Evolutionary conservation across 768 basidiomycete genomes (phyloP).

Genomic region (Clavaria fumosa): DNA sequence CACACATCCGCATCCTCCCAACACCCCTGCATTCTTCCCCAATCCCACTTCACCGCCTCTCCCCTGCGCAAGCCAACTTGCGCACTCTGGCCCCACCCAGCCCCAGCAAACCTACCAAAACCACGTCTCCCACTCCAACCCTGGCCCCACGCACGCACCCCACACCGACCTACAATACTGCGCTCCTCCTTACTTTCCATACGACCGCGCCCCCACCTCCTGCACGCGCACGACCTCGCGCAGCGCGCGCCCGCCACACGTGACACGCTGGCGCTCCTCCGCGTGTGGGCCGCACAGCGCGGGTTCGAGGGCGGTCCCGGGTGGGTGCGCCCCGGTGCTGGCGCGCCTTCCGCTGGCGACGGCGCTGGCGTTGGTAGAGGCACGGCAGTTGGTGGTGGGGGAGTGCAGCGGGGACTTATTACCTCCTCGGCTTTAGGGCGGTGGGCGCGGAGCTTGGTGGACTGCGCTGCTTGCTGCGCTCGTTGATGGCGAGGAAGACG

Average conservation of each 20-base stretch:
- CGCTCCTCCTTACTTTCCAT: constrained; percentile 40
- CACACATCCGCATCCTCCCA: constrained; percentile 62
- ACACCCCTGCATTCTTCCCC: constrained; percentile 42
- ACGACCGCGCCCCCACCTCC: constrained; percentile 38
- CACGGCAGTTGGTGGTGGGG: too few species aligned
- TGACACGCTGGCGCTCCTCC: constrained; percentile 63
- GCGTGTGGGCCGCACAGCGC: constrained; percentile 83
- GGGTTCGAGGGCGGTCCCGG: constrained; percentile 61
- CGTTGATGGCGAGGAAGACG: constrained; percentile 56
- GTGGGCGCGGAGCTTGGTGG: constrained; percentile 63
- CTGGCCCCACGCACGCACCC: constrained; percentile 23
- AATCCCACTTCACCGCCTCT: constrained; percentile 50
- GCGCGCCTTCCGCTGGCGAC: too few species aligned
- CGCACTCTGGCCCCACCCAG: constrained; percentile 13
- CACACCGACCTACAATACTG: constrained; percentile 72
- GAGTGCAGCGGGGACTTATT: constrained; percentile 37
- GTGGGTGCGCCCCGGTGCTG: too few species aligned
- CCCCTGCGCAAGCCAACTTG: constrained; percentile 58
- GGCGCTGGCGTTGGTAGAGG: too few species aligned
- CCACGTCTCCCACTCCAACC: constrained; percentile 9
- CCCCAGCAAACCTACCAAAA: too few species aligned
- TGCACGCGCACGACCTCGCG: constrained; percentile 37
- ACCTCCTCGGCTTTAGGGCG: constrained; percentile 57
- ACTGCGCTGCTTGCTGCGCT: constrained; percentile 41
- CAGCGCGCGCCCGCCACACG: constrained; percentile 44